Evolutionary conservation across 495 filamentous ascomycete genomes (phyloP).

Genomic region (Pyrenula aspistea): DNA sequence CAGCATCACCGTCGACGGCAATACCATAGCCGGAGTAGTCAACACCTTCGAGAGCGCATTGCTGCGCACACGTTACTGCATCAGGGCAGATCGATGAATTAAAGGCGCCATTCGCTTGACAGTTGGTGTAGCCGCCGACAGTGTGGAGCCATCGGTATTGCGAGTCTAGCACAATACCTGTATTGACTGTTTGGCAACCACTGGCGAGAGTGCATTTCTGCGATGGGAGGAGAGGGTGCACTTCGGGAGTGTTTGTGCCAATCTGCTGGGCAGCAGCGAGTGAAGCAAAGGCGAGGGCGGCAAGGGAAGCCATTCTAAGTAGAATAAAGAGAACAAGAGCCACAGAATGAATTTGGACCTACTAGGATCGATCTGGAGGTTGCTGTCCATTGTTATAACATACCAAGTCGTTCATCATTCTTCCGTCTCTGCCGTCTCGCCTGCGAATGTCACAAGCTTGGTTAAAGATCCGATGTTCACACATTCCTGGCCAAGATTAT

Average conservation of each 20-base stretch:
- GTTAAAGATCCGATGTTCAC: not conserved
- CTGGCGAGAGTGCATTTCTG: slow-evolving; percentile 24
- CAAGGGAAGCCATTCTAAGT: not conserved
- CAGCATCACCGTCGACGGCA: slow-evolving; percentile 22
- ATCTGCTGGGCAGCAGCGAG: slow-evolving; percentile 1
- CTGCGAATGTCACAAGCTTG: no score
- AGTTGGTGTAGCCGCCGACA: slow-evolving; percentile 19
- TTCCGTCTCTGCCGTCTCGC: no score
- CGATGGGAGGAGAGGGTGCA: slow-evolving; percentile 22
- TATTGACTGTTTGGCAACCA: slow-evolving; percentile 25
- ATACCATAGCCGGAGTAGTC: slow-evolving; percentile 35
- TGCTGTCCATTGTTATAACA: not conserved
- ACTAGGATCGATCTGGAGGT: not conserved
- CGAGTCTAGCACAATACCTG: slow-evolving; percentile 27
- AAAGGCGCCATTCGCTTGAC: slow-evolving; percentile 24
- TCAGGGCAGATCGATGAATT: slow-evolving; percentile 34
- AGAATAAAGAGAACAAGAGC: no score
- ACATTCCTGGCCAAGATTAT: not conserved
- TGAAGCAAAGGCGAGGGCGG: not conserved
- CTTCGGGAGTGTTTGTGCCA: slow-evolving; percentile 12
- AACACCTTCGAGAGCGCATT: slow-evolving; percentile 39
- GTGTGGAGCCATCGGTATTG: slow-evolving; percentile 33
- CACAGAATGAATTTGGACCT: not conserved
- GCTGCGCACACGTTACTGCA: slow-evolving; percentile 28
- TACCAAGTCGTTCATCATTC: no score